Base-by-base conservation (phyloP, 2,329 filamentous ascomycete species). In the Stenocarpella maydis region DNA sequence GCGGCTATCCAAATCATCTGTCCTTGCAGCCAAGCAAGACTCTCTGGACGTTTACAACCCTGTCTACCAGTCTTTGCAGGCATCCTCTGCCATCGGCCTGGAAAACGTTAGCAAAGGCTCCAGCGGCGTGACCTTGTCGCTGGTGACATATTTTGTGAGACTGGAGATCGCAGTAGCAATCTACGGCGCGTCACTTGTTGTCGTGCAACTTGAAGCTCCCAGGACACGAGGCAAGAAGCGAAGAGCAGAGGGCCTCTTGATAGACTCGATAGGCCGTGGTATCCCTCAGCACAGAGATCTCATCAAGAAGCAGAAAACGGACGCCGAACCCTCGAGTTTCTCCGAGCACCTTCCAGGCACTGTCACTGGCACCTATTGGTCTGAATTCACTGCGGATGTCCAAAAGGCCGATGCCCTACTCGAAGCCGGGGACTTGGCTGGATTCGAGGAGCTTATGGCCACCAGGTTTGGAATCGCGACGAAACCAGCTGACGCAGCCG, bases 261-360 rank as follows among this genome's bases (percentile, higher is more conserved):
- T 92, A 41, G 91, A 95, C 76, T 91, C 92, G 0, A 88, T 95
- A 66, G 91, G 91, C 1, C 90, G 90, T 70, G 91, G 91, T 3
- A 81, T 87, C 6, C 75, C 83, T 1, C 78, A 80, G 14, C 74
- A 80, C 4, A 81, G 82, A 72, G 73, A 80, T 21, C 2, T 54
- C n/a, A 65, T 76, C 7, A 81, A 82, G 71, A 79, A 76, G 55
- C 70, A 49, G 15, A 71, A 50, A n/a, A 54, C 70, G 6, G 69
- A 49, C 9, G 43, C 26, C 24, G 68, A 72, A 26, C n/a, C 74
- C 5, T 79, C 77, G 0, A 73, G 78, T 41, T 81, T 82, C 67
- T 84, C 71, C 0, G 79, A 78, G 34, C 78, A 78, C 60, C 72
- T 83, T 9, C 85, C 86, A 0, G 86, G 86, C 4, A 85, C 85